Evolutionary conservation across 495 filamentous ascomycete species (phyloP).

Genomic region (Endocarpon pusillum): DNA sequence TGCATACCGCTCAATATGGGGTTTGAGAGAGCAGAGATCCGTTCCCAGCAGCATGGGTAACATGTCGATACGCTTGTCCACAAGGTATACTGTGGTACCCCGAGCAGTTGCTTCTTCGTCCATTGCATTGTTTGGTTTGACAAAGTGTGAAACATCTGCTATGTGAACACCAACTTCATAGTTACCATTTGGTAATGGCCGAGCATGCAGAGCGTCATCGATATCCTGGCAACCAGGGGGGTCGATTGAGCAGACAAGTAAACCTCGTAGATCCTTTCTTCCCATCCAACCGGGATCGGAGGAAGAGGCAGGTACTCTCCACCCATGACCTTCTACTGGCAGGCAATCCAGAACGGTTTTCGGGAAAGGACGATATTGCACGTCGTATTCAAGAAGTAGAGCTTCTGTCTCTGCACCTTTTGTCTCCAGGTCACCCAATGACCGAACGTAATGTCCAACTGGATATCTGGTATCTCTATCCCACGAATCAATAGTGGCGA

Average conservation of each 20-base stretch:
- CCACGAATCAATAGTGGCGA: constrained; percentile 95
- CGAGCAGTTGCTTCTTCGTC: constrained; percentile 82
- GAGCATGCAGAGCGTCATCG: constrained; percentile 87
- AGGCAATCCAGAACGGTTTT: constrained; percentile 88
- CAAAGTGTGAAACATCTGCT: constrained; percentile 94
- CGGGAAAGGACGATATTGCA: constrained; percentile 94
- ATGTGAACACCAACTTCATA: constrained; percentile 97
- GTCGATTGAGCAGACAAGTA: constrained; percentile 93
- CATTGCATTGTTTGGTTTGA: constrained; percentile 95
- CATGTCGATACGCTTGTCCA: constrained; percentile 99
- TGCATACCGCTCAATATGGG: constrained; percentile 91
- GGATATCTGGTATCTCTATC: constrained; percentile 84
- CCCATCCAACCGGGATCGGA: constrained; percentile 74
- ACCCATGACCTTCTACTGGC: constrained; percentile 80
- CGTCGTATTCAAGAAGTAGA: constrained; percentile 82
- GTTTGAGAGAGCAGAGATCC: constrained; percentile 90
- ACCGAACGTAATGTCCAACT: constrained; percentile 82
- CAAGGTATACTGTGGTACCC: constrained; percentile 92
- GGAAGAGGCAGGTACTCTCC: constrained; percentile 64
- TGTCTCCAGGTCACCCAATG: constrained; percentile 80
- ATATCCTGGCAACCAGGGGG: constrained; percentile 94
- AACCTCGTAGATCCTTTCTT: constrained; percentile 62
- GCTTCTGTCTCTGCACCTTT: constrained; percentile 96
- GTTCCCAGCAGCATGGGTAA: constrained; percentile 88
- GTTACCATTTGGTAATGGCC: constrained; percentile 75